Conservation (phyloP, 2,329 filamentous ascomycete species). For the Cercospora citrullina region DNA sequence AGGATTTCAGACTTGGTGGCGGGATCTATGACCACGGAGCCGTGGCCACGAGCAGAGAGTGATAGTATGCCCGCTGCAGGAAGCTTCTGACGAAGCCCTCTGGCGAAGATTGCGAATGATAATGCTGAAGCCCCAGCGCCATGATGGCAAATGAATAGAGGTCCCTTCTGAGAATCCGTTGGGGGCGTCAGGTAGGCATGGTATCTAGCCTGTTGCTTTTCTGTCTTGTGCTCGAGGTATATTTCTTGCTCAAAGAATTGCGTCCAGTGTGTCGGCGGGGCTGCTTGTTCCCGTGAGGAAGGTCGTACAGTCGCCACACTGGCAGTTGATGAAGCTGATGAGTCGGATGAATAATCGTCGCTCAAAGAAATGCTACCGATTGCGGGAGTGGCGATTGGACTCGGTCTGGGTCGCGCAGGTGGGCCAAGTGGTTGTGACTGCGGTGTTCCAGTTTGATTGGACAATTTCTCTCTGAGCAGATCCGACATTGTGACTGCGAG, state of each 20-base stretch:
- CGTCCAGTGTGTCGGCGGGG: constrained; percentile 76
- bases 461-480: constrained; percentile 32
- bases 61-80: constrained; percentile 82
- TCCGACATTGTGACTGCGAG: constrained; percentile 32
- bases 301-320: constrained; percentile 61
- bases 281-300: constrained; percentile 41
- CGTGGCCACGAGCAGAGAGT: constrained; percentile 83
- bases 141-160: constrained; percentile 91
- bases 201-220: constrained; percentile 58
- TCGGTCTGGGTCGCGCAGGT: constrained; percentile 25
- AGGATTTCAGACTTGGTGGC: constrained; percentile 44
- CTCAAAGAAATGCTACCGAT: constrained; percentile 5
- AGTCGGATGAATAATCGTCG: constrained; percentile 52
- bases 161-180: constrained; percentile 58
- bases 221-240: constrained; percentile 58
- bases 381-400: constrained; percentile 23
- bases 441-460: constrained; percentile 25
- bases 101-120: constrained; percentile 80
- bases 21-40: constrained; percentile 60
- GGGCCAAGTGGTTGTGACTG: constrained; percentile 8
- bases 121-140: constrained; percentile 91
- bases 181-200: constrained; percentile 90
- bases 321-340: constrained; percentile 82
- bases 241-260: constrained; percentile 89
- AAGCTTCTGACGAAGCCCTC: constrained; percentile 73